Evolutionary conservation across 257 asterid species (phyloP), one percentile per base, ranked within the genome.

Genomic region (Coffea eugenioides): DNA sequence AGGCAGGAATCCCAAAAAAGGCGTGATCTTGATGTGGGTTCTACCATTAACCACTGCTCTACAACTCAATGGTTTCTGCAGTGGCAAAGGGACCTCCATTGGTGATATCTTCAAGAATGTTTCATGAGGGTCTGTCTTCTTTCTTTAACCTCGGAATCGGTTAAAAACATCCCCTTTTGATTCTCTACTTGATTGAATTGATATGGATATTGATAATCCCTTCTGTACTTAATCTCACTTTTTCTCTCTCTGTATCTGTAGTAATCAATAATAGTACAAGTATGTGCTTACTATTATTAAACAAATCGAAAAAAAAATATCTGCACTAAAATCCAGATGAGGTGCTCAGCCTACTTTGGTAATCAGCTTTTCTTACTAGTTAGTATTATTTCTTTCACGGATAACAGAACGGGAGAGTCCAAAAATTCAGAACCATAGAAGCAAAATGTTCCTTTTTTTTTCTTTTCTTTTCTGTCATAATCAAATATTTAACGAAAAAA

Each of bases 11-110:
- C 97, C 94, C 36, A 87, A 31, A 82, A 89, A 88, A 66, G 96
- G 90, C 82, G 87, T 89, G 83, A 88, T 88, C 93, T 88, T 89
- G 83, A 81, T 62, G 67, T 81, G 88, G 51, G 84, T 74, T 79
- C 83, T 75, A 79, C 75, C 74, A 41, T 75, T 67, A 45, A 70
- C 62, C 79, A 75, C 77, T 49, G 84, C 80, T 82, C 88, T 83
- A 83, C 87, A 85, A 39, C 88, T 78, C 83, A 83, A 72, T 51
- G 92, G 88, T 81, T 82, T 89, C 51, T 81, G 96, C 77, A 87
- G 75, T 48, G 91, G 91, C 91, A 91, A 80, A 64, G 92, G 82
- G n/a, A 84, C 83, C 84, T 92, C 97, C 99, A 95, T 93, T 78
- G 27, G 54, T 68, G 75, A 49, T 49, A 9, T 13, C 48, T 51